phyloP scores from a whole-genome alignment of 352 stramenopile species.

The Pythium brassicae region DNA sequence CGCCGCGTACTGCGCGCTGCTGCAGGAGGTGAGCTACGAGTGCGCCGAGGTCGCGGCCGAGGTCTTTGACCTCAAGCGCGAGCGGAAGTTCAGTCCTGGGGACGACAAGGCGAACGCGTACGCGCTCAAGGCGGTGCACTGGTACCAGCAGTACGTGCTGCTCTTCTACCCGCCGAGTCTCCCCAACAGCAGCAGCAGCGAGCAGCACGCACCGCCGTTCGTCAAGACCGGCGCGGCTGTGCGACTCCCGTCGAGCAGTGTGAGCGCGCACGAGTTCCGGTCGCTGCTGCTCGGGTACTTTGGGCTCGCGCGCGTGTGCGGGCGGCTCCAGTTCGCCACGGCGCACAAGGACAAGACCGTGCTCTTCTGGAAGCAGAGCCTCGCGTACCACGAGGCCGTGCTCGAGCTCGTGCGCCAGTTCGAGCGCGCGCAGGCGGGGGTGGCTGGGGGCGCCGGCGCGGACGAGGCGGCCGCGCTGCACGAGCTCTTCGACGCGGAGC shows the following conservation, averaged over 20 bases:
- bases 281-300: constrained; percentile 56
- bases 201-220: background rate
- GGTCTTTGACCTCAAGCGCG: constrained; percentile 61
- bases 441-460: constrained; percentile 1
- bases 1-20: constrained; percentile 38
- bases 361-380: constrained; percentile 49
- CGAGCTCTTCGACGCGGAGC: constrained; percentile 40
- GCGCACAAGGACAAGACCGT: constrained; percentile 47
- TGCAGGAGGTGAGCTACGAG: constrained; percentile 73
- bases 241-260: constrained; percentile 20
- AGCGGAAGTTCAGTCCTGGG: constrained; percentile 20
- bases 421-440: constrained; percentile 14
- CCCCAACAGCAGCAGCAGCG: background rate
- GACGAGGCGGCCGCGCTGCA: constrained; percentile 21
- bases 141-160: constrained; percentile 65
- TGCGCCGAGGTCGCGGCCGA: constrained; percentile 51
- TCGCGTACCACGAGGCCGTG: constrained; percentile 48
- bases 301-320: constrained; percentile 53
- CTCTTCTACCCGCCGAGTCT: constrained; percentile 58
- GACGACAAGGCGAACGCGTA: constrained; percentile 45
- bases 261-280: constrained; percentile 35
- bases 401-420: constrained; percentile 37
- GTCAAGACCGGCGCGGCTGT: constrained; percentile 22
- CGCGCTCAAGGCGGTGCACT: constrained; percentile 56
- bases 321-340: constrained; percentile 38